Evolutionary conservation across 192 early-diverging fungal genomes (phyloP).

Genomic region (Entophlyctis luteolus): DNA sequence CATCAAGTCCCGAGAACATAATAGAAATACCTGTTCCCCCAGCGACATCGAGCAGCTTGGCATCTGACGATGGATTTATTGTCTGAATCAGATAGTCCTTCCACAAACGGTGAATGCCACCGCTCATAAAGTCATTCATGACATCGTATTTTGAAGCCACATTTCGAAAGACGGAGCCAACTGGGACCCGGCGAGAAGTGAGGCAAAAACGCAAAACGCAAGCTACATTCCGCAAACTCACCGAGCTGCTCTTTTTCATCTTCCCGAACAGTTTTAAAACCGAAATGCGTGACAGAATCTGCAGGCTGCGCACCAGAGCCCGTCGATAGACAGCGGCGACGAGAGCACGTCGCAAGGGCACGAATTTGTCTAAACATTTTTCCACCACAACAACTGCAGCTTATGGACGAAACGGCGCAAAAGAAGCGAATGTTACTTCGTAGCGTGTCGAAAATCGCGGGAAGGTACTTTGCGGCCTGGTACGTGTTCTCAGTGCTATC

Average conservation of each 20-base stretch:
- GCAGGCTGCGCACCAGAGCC: background rate
- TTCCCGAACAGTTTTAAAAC: conserved; percentile 82
- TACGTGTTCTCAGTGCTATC: no score
- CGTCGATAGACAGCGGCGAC: no score
- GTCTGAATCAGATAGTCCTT: conserved; percentile 87
- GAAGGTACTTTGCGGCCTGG: no score
- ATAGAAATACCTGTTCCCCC: conserved; percentile 80
- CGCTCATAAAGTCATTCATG: conserved; percentile 97
- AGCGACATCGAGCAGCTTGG: conserved; percentile 90
- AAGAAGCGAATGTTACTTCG: no score
- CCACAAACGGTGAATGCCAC: conserved; percentile 92
- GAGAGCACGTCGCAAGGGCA: no score
- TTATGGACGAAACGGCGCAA: no score
- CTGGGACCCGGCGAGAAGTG: conserved; percentile 39
- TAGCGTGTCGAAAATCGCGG: no score
- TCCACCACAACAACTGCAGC: no score
- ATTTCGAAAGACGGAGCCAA: conserved; percentile 85
- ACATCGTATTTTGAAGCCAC: conserved; percentile 95
- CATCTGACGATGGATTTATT: conserved; percentile 75
- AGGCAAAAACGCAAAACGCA: background rate
- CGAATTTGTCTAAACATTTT: no score
- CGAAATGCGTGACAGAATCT: conserved; percentile 77
- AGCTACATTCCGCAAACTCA: conserved; percentile 27
- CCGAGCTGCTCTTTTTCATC: conserved; percentile 82
- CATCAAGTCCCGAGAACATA: background rate